phyloP scores from a whole-genome alignment of 169 alveolate species.

The Pseudocohnilembus persalinus region DNA sequence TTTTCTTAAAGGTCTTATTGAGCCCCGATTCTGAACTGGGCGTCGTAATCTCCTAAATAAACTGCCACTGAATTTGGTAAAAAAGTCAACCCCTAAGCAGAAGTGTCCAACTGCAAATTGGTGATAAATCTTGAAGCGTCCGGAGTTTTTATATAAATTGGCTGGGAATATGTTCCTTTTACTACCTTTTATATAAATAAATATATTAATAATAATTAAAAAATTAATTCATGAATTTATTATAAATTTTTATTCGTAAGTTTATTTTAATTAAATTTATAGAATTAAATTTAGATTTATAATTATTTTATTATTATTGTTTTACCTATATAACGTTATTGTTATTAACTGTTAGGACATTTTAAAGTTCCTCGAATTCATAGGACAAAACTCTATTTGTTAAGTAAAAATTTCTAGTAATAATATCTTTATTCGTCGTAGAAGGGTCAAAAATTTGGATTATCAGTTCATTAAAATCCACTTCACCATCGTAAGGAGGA shows the following conservation, averaged over 20 bases:
- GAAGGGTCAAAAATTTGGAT: not conserved
- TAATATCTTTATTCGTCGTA: not conserved
- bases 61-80: not conserved
- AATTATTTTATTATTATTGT: no score
- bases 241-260: not conserved
- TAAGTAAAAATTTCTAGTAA: not conserved
- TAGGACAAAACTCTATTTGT: slow-evolving; percentile 1
- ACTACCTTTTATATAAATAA: not conserved
- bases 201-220: no score
- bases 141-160: not conserved
- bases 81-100: slow-evolving; percentile 8
- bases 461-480: not conserved
- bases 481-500: slow-evolving; percentile 9
- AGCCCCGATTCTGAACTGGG: slow-evolving; percentile 10
- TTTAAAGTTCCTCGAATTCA: not conserved
- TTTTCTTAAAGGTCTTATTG: slow-evolving; percentile 4
- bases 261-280: no score
- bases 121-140: not conserved
- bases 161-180: slow-evolving; percentile 4
- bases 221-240: no score
- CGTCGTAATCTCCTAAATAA: slow-evolving; percentile 5
- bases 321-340: not conserved
- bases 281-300: no score
- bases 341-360: not conserved
- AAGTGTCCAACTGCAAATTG: not conserved